These are phyloP conservation scores for Erigeron philadelphicus DNA, from an alignment of 140 eudicot genomes.

Conservation along the genomic window DNA sequence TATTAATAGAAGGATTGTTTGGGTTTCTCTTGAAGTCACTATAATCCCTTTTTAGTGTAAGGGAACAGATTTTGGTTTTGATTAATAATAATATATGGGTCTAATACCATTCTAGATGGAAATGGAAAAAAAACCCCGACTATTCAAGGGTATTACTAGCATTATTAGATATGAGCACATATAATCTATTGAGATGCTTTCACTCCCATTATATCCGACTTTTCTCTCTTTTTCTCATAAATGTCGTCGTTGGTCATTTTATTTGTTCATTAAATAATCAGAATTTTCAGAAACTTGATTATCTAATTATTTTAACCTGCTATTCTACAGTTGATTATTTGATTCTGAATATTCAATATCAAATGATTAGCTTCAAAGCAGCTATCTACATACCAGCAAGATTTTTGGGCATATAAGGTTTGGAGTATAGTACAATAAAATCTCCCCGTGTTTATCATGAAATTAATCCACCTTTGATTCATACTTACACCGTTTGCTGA, in stretches of 20 bases:
- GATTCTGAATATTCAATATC: neutral
- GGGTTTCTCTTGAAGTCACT: neutral
- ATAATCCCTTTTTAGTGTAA: neutral
- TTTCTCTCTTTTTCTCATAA: neutral
- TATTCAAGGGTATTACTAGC: neutral
- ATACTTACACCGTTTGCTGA: no score
- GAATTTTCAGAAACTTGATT: no score
- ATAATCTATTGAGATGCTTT: neutral
- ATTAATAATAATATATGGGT: neutral
- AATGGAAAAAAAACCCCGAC: neutral
- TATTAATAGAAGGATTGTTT: neutral
- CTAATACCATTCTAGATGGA: no score
- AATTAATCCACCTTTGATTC: no score
- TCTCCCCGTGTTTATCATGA: no score
- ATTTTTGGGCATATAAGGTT: constrained; percentile 4
- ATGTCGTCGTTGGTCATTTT: neutral
- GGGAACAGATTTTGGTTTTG: neutral
- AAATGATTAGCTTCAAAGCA: neutral
- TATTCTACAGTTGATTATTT: neutral
- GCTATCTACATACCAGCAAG: neutral
- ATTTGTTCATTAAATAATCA: no score
- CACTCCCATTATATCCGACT: neutral
- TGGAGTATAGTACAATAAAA: neutral
- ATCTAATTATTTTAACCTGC: neutral
- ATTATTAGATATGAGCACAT: neutral